These are phyloP conservation scores for Pichia sp. DNA, from an alignment of 1,139 yeast genomes.

Conservation along the genomic window DNA sequence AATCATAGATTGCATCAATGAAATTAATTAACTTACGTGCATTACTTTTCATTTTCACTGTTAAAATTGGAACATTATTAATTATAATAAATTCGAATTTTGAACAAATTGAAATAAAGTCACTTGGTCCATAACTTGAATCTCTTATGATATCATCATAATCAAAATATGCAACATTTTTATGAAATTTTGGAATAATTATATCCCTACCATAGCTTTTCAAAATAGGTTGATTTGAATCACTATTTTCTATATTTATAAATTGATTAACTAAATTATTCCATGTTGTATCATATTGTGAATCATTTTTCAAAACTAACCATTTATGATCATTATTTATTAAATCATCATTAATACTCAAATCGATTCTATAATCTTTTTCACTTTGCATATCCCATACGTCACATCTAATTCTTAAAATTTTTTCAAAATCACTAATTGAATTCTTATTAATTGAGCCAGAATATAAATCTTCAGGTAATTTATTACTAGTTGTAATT, in stretches of 20 bases:
- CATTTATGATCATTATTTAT: conserved; percentile 25
- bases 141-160: conserved; percentile 55
- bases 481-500: conserved; percentile 64
- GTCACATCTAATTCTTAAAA: conserved; percentile 56
- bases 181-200: conserved; percentile 35
- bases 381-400: conserved; percentile 56
- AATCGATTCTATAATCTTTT: conserved; percentile 48
- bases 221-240: conserved; percentile 29
- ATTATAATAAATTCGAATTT: conserved; percentile 49
- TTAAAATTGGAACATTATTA: conserved; percentile 57
- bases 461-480: conserved; percentile 66
- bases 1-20: conserved; percentile 63
- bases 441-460: conserved; percentile 55
- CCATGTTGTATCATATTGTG: conserved; percentile 36
- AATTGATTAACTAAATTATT: conserved; percentile 22
- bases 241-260: conserved; percentile 21
- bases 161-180: conserved; percentile 43
- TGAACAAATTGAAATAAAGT: conserved; percentile 63
- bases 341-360: conserved; percentile 29
- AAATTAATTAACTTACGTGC: conserved; percentile 63
- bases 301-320: conserved; percentile 32
- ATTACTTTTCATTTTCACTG: conserved; percentile 55
- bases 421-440: conserved; percentile 50
- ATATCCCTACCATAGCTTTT: conserved; percentile 52
- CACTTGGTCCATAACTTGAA: conserved; percentile 52